These are phyloP conservation scores for Suhomyces anneliseae DNA, from an alignment of 1,139 yeast species.

Conservation along the genomic window DNA sequence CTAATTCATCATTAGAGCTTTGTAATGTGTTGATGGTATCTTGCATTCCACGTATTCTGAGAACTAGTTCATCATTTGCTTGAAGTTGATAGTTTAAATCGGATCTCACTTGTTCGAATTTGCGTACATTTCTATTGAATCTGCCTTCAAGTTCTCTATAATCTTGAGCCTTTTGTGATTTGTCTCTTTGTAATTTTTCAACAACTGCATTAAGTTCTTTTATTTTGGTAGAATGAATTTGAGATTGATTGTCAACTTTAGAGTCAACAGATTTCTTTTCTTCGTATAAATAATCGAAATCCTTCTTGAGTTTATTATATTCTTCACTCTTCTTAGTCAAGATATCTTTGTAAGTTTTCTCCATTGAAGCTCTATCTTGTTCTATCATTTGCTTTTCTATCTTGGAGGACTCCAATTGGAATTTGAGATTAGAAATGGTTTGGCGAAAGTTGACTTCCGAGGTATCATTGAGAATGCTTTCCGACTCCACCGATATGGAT, in stretches of 20 bases:
- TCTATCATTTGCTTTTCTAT: constrained; percentile 37
- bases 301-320: constrained; percentile 43
- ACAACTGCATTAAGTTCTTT: constrained; percentile 36
- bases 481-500: constrained; percentile 1
- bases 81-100: constrained; percentile 32
- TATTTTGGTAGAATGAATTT: constrained; percentile 40
- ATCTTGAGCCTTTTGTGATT: constrained; percentile 15
- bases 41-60: constrained; percentile 23
- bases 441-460: constrained; percentile 18
- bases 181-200: constrained; percentile 19
- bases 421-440: constrained; percentile 24
- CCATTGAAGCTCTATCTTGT: constrained; percentile 31
- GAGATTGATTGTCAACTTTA: constrained; percentile 48
- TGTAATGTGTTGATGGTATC: constrained; percentile 22
- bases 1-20: constrained; percentile 48
- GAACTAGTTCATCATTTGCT: constrained; percentile 31
- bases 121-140: constrained; percentile 23
- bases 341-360: constrained; percentile 29
- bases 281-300: constrained; percentile 56
- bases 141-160: constrained; percentile 25
- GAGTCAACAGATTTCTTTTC: constrained; percentile 58
- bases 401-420: constrained; percentile 29
- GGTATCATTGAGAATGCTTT: constrained; percentile 2
- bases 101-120: constrained; percentile 30
- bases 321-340: constrained; percentile 34